Evolutionary conservation across 768 basidiomycete species (phyloP), one percentile per base, ranked within the genome.

Genomic region (Collybiopsis confluens): DNA sequence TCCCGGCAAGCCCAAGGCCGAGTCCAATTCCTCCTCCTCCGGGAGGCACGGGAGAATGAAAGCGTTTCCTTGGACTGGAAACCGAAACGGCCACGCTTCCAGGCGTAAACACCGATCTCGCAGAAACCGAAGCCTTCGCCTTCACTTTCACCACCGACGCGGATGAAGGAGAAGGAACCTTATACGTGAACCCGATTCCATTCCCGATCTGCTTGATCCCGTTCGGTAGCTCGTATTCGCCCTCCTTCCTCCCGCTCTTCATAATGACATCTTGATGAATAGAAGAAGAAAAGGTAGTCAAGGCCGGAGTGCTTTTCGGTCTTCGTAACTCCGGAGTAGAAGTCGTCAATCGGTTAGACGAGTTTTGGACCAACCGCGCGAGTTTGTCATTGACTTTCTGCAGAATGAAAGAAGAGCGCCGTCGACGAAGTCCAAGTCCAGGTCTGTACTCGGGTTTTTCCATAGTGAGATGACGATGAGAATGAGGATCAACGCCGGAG

Each of bases 141-240:
- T 57, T 57, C 30, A 33, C 13, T 6, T 33, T 33, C 30, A 6
- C 13, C 30, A 6, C 13, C 30, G 5, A 5, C 30, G 5, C 13
- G 13, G 2, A 23, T n/a, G 61, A 53, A 20, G 69, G 65, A 24
- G 54, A 46, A 1, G 71, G 71, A 4, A 70, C 49, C 28, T 59
- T 70, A 61, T 75, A 76, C 24, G 68, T 76, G 60, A 76, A 82
- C 5, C 79, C 79, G 45, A 81, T 82, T 21, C 83, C 79, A 28
- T 70, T 73, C 20, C 79, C 79, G 37, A 77, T 74, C 38, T 76
- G 73, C 62, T 74, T 71, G 18, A 78, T 53, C 2, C 76, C 77
- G 38, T 63, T 60, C 0, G 81, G 82, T 15, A 83, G 65, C 45
- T 73, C 64, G 37, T 40, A 26, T 13, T 37, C 18, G 18, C 27